These are phyloP conservation scores for Lyophyllum decastes DNA, from an alignment of 768 basidiomycete genomes.

Conservation along the genomic window DNA sequence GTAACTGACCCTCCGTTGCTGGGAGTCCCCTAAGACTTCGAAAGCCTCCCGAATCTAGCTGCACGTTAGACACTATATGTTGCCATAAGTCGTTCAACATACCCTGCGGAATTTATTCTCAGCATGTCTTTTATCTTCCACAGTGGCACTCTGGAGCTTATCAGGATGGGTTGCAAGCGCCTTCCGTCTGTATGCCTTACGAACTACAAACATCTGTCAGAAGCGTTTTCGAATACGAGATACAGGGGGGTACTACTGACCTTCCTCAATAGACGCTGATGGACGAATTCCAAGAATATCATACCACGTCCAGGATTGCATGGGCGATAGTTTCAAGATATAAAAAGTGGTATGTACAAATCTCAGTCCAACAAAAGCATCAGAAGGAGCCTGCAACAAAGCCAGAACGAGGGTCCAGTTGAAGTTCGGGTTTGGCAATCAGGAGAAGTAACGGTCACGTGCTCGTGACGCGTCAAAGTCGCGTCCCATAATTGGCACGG, in stretches of 20 bases:
- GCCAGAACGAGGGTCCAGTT: neutral
- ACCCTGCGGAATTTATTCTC: slow-evolving; percentile 65
- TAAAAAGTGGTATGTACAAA: neutral
- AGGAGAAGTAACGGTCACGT: slow-evolving; percentile 5
- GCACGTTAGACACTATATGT: slow-evolving; percentile 6
- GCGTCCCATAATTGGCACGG: too few species aligned
- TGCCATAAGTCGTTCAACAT: slow-evolving; percentile 17
- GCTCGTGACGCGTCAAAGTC: neutral
- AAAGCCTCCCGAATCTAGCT: slow-evolving; percentile 65
- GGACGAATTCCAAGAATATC: slow-evolving; percentile 46
- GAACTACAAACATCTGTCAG: slow-evolving; percentile 41
- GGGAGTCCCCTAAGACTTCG: slow-evolving; percentile 53
- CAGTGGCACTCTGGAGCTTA: slow-evolving; percentile 56
- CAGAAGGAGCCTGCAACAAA: neutral
- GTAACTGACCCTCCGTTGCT: slow-evolving; percentile 53
- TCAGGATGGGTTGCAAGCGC: slow-evolving; percentile 76
- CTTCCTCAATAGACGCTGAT: slow-evolving; percentile 51
- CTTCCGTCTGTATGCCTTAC: slow-evolving; percentile 66
- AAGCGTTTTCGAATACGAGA: neutral
- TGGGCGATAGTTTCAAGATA: slow-evolving; percentile 16
- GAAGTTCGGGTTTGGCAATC: neutral
- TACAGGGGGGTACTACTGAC: slow-evolving; percentile 31
- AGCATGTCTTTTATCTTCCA: slow-evolving; percentile 52
- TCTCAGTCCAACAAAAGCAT: slow-evolving; percentile 5
- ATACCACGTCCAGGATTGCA: slow-evolving; percentile 37